Conservation (phyloP, 306 rosid species). For the Sechiopsis laciniata region DNA sequence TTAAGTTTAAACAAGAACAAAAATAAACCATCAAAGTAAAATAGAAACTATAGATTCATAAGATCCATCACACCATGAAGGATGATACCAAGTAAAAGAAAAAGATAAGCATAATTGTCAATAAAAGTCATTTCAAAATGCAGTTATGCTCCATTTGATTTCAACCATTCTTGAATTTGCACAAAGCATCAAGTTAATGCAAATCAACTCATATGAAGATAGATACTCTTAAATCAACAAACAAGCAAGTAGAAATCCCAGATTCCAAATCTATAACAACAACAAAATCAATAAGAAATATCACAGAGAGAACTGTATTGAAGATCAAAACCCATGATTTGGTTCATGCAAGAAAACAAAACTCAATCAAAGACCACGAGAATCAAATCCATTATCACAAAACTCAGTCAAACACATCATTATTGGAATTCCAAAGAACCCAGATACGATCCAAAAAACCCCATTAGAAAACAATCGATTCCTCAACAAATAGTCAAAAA, state of each 20-base stretch:
- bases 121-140: neutral
- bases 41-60: neutral
- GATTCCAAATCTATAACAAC: neutral
- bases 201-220: neutral
- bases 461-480: neutral
- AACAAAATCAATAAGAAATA: neutral
- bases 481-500: neutral
- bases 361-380: neutral
- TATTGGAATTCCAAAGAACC: neutral
- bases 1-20: too few relatives aligned
- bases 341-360: conserved; percentile 14
- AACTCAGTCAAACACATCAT: neutral
- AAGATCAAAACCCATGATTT: neutral
- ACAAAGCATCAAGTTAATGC: neutral
- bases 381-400: neutral
- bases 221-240: neutral
- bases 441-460: neutral
- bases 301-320: neutral
- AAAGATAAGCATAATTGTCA: neutral
- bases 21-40: neutral
- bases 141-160: neutral
- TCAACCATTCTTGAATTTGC: neutral
- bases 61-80: conserved; percentile 7
- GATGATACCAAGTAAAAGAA: neutral
- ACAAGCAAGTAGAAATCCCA: conserved; percentile 3